These are phyloP conservation scores for Mortierella claussenii DNA, from an alignment of 192 early-diverging fungal genomes.

Conservation along the genomic window DNA sequence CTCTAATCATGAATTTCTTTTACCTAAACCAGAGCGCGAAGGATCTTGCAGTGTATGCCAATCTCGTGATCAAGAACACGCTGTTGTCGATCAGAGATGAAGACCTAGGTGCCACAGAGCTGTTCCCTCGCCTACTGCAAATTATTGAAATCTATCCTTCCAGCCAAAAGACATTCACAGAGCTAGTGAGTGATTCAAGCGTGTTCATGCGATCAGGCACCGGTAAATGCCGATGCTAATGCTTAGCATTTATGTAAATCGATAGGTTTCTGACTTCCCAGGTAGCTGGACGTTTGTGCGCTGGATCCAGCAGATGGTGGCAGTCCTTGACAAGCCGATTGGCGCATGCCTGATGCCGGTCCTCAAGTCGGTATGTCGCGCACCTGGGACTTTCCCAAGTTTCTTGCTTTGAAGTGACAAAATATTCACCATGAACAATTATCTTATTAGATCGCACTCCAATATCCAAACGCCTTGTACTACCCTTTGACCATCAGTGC, in stretches of 20 bases:
- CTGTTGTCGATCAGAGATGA: conserved; percentile 68
- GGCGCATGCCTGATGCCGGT: conserved; percentile 64
- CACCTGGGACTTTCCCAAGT: no score
- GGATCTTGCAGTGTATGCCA: conserved; percentile 25
- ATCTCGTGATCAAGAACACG: conserved; percentile 56
- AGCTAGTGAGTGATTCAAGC: conserved; percentile 19
- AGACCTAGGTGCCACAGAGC: conserved; percentile 62
- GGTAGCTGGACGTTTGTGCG: conserved; percentile 76
- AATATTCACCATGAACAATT: no score
- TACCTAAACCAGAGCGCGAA: conserved; percentile 6
- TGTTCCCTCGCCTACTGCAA: conserved; percentile 78
- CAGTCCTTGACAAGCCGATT: conserved; percentile 70
- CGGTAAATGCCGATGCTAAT: no score
- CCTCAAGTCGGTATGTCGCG: conserved; percentile 51
- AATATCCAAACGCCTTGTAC: conserved; percentile 73
- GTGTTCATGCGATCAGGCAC: no score
- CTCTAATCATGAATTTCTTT: no score
- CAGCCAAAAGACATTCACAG: conserved; percentile 45
- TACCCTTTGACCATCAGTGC: conserved; percentile 77
- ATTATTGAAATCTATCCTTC: conserved; percentile 65
- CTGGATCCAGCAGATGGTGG: conserved; percentile 82
- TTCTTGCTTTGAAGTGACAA: no score
- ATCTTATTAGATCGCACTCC: conserved; percentile 66
- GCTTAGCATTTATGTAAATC: background rate
- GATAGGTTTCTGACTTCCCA: conserved; percentile 49